A percentile compares a stretch with the other conserved stretches of the same genome.
Evolutionary conservation across 768 basidiomycete species (phyloP).

Genomic region (Cyathus striatus): DNA sequence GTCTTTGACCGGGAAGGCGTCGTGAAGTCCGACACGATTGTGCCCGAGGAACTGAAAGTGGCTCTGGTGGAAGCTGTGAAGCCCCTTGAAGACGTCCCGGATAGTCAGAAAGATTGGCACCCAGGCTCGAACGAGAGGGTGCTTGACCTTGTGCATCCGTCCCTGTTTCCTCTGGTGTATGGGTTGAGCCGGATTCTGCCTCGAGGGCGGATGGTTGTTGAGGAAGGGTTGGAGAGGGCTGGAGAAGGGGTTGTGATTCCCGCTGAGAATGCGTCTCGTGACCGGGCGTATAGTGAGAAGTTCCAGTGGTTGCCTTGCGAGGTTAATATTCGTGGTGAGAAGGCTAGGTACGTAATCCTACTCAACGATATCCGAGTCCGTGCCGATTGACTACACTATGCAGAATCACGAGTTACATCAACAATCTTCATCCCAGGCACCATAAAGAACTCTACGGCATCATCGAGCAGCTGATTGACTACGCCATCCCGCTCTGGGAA

Average conservation of each 20-base stretch:
- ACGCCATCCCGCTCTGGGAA: slow-evolving; percentile 21
- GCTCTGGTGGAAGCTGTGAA: slow-evolving; percentile 10
- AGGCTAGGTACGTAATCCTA: slow-evolving; percentile 9
- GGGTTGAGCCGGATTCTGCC: slow-evolving; percentile 13
- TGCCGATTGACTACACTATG: not conserved
- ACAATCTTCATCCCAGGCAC: slow-evolving; percentile 24
- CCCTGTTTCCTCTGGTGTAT: slow-evolving; percentile 29
- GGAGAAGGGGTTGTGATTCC: too few relatives aligned
- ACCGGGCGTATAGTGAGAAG: slow-evolving; percentile 6
- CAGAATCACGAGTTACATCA: slow-evolving; percentile 26
- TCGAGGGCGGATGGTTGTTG: slow-evolving; percentile 2
- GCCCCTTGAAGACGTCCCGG: slow-evolving; percentile 25
- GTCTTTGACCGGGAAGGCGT: slow-evolving; percentile 10
- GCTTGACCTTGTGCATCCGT: slow-evolving; percentile 36
- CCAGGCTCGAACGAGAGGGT: slow-evolving; percentile 31
- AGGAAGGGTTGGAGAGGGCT: slow-evolving; percentile 7
- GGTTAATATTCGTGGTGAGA: slow-evolving; percentile 4
- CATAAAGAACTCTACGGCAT: slow-evolving; percentile 10
- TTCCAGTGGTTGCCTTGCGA: slow-evolving; percentile 10
- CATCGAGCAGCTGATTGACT: slow-evolving; percentile 14
- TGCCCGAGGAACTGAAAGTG: slow-evolving; percentile 10
- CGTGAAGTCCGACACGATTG: slow-evolving; percentile 18
- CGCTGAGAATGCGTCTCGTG: too few relatives aligned
- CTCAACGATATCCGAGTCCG: too few relatives aligned
- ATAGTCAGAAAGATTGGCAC: slow-evolving; percentile 34